Percentiles rank a stretch among this genome's conserved stretches.
These are phyloP conservation scores for Vitis amurensis DNA, from an alignment of 164 flowering plant genomes.

Conservation along the genomic window DNA sequence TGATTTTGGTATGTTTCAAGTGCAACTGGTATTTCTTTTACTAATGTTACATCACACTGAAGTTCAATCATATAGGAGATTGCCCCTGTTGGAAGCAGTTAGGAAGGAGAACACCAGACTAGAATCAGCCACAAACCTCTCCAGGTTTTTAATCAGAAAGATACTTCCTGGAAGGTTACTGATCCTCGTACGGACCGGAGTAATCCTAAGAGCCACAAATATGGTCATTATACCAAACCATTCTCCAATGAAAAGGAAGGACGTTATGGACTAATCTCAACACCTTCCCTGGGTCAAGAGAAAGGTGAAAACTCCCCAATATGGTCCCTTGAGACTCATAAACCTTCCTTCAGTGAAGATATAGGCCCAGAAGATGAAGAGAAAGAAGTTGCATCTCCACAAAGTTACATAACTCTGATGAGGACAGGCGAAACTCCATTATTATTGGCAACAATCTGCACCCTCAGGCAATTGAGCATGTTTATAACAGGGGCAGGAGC, in stretches of 20 bases:
- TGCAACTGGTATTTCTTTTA: no score
- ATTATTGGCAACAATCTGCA: slow-evolving; percentile 2
- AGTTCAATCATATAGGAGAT: neutral
- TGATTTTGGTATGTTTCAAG: no score
- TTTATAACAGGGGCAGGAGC: neutral
- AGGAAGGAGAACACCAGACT: neutral
- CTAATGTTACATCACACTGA: no score
- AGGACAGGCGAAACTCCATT: slow-evolving; percentile 10
- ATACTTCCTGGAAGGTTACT: neutral
- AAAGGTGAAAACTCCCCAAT: neutral
- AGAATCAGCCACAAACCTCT: neutral
- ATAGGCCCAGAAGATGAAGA: neutral
- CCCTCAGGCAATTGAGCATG: slow-evolving; percentile 15
- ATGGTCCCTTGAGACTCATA: neutral
- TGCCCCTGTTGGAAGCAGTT: neutral
- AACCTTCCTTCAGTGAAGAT: neutral
- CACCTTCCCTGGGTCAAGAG: neutral
- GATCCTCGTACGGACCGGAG: neutral
- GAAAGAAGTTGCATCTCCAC: neutral
- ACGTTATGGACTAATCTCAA: no score
- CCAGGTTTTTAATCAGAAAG: slow-evolving; percentile 1
- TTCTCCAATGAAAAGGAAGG: no score
- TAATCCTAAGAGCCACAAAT: neutral
- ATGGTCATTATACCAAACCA: neutral
- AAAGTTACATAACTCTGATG: neutral